phyloP scores from a whole-genome alignment of 164 flowering plant genomes.

The Echeveria elegans region DNA sequence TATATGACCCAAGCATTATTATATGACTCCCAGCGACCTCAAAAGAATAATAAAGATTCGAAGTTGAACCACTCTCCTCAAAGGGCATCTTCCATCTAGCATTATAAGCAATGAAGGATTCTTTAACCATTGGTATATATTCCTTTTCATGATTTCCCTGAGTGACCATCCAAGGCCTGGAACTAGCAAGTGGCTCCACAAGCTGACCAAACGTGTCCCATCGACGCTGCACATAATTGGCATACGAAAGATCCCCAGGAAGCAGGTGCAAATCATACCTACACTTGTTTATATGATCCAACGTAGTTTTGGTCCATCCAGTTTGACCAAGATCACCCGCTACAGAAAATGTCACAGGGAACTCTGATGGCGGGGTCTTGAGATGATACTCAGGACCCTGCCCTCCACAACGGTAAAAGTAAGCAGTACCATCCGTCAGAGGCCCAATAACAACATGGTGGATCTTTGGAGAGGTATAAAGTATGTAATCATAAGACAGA shows the following conservation, averaged over 20 bases:
- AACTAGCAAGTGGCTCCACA: conserved; percentile 89
- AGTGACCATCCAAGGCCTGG: conserved; percentile 97
- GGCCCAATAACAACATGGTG: conserved; percentile 95
- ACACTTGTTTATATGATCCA: conserved; percentile 68
- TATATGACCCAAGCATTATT: conserved; percentile 92
- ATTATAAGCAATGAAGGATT: conserved; percentile 69
- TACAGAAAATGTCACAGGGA: conserved; percentile 81
- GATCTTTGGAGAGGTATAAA: conserved; percentile 78
- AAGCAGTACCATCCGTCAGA: conserved; percentile 44
- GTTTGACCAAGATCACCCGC: conserved; percentile 97
- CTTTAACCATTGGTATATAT: conserved; percentile 47
- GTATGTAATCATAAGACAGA: conserved; percentile 60
- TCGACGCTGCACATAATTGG: conserved; percentile 62
- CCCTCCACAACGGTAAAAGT: conserved; percentile 79
- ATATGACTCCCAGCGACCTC: conserved; percentile 88
- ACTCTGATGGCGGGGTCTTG: conserved; percentile 80
- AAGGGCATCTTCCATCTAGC: conserved; percentile 96
- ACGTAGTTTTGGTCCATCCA: conserved; percentile 86
- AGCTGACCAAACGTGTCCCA: conserved; percentile 94
- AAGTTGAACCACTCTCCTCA: conserved; percentile 77
- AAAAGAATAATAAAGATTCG: conserved; percentile 88
- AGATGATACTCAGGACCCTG: conserved; percentile 69
- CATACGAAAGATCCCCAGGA: conserved; percentile 95
- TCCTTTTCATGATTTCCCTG: conserved; percentile 92
- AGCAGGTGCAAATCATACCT: conserved; percentile 80